phyloP scores from a whole-genome alignment of 208 protist genomes.

The Herpetomonas tarakana region DNA sequence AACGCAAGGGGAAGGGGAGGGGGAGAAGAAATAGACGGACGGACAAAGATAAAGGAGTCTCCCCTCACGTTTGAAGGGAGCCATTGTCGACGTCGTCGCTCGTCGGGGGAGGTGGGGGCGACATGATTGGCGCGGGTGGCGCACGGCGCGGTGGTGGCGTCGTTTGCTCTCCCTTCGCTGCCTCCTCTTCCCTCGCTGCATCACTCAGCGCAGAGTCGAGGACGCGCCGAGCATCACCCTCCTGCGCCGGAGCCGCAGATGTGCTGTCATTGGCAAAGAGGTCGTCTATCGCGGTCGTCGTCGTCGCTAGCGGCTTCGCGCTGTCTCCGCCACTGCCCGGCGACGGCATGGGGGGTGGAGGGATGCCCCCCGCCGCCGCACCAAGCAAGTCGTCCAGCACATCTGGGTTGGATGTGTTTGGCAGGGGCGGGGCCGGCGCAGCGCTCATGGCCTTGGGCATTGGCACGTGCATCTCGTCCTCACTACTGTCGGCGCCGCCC shows the following conservation, averaged over 20 bases:
- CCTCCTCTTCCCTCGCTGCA: not conserved
- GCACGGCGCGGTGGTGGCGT: conserved; percentile 18
- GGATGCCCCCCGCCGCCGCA: no score
- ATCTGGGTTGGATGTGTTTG: no score
- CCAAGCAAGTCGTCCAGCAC: no score
- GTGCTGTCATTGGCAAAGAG: no score
- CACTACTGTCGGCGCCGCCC: not conserved
- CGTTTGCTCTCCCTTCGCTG: not conserved
- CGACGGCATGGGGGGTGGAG: no score
- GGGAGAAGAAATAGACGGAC: no score
- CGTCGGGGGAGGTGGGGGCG: conserved; percentile 17
- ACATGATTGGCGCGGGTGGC: conserved; percentile 25
- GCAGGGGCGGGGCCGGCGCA: not conserved
- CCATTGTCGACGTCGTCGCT: not conserved
- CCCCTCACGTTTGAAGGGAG: not conserved
- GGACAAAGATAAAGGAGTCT: no score
- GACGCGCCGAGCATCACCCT: not conserved
- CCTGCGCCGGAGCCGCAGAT: no score
- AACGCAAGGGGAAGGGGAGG: no score
- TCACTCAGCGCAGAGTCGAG: not conserved
- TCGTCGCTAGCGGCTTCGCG: no score
- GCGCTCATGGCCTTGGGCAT: not conserved
- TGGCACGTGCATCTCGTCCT: not conserved
- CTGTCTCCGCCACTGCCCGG: no score
- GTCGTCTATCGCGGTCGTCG: no score